Base-by-base conservation (phyloP, 2,329 filamentous ascomycete genomes). In the Fusarium transvaalense region DNA sequence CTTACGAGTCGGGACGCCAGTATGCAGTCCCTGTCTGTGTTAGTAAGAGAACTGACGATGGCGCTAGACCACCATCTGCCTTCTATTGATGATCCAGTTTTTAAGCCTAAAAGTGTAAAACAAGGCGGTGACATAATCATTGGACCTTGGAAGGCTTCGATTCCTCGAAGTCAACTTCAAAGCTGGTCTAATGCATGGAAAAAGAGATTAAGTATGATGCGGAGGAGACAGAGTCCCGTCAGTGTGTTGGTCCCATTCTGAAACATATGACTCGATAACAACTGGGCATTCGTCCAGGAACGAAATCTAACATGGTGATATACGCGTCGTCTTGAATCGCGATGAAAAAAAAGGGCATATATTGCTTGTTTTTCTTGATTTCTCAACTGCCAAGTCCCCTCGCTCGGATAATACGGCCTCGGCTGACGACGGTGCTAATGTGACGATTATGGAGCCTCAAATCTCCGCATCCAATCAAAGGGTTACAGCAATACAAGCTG, bases 391-490 rank as follows among this genome's bases (percentile, higher is more conserved):
- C 66, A 69, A 69, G 66, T 52, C 53, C 17, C 19, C n/a, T 10
- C 15, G 25, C 41, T 52, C 66, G 66, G 66, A 56, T 69, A 70
- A 39, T 42, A 17, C 66, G 66, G 66, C 66, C 48, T 62, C 51
- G 66, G 56, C 61, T 57, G 47, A 62, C 52, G 37, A 56, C 29
- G 50, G 39, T 37, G 39, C 46, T 34, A 48, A 63, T 34, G 19
- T 32, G n/a, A 15, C 23, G 7, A 34, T 31, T 19, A 57, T 53
- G 66, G 66, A 56, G 53, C 54, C 50, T 63, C 62, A 70, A 70
- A 67, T 69, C 62, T 55, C 66, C 62, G 66, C n/a, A 14, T 23
- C 66, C 66, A 70, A 69, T 69, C 41, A 67, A 1, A 43, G 0
- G 0, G 5, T 25, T 8, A 21, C n/a, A 38, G 23, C 9, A 13